Conservation (phyloP, 1,139 yeast species). For the Blastobotrys aristatus region DNA sequence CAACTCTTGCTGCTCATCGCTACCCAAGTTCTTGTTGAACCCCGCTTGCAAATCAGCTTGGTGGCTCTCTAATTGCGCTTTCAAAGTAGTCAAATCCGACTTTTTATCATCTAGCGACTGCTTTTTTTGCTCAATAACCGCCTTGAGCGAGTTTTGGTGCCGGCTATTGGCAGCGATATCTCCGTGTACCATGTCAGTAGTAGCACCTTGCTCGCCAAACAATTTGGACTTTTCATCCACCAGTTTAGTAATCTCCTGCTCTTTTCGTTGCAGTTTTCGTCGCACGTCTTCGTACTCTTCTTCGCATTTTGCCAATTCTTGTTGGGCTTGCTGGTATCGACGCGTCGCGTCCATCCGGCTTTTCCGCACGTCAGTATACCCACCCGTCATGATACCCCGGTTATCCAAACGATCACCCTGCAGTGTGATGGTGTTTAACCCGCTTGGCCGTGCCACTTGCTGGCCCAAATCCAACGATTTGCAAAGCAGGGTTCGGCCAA, state of each 20-base stretch:
- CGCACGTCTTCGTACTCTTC: conserved; percentile 38
- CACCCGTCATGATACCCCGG: conserved; percentile 85
- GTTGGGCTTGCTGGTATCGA: conserved; percentile 47
- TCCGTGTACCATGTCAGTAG: conserved; percentile 20
- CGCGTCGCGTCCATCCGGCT: conserved; percentile 71
- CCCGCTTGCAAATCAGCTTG: conserved; percentile 50
- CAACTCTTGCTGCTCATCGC: conserved; percentile 44
- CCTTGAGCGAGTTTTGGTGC: conserved; percentile 18
- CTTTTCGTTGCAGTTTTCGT: conserved; percentile 38
- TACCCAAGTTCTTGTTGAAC: conserved; percentile 51
- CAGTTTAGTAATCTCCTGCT: conserved; percentile 42
- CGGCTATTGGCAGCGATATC: conserved; percentile 26
- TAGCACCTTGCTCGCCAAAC: conserved; percentile 33
- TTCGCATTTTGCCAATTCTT: conserved; percentile 42
- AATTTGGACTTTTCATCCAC: conserved; percentile 47
- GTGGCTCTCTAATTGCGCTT: conserved; percentile 29
- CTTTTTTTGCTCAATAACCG: conserved; percentile 13
- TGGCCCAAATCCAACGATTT: conserved; percentile 64
- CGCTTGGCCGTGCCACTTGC: conserved; percentile 57
- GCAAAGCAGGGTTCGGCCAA: conserved; percentile 77
- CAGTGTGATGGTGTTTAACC: conserved; percentile 74
- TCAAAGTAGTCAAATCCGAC: conserved; percentile 29
- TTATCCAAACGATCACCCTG: conserved; percentile 89
- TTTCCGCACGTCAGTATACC: conserved; percentile 64
- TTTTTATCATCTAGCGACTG: conserved; percentile 18